A percentile compares a stretch with the other conserved stretches of the same genome.
These are phyloP conservation scores for Suillus placidus DNA, from an alignment of 768 basidiomycete genomes.

Conservation along the genomic window DNA sequence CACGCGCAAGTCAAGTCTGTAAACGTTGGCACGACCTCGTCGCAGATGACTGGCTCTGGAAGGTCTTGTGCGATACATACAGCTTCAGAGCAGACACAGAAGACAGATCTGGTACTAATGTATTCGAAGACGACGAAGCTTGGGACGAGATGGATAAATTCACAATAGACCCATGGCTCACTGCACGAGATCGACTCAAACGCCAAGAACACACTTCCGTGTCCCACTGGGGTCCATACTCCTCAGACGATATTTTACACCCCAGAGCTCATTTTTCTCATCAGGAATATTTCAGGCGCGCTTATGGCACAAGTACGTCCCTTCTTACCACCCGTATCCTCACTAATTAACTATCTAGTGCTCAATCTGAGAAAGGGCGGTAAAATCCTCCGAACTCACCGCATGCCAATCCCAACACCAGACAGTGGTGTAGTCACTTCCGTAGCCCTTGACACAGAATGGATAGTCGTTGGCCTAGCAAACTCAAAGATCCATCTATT, in stretches of 20 bases:
- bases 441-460: slow-evolving; percentile 78
- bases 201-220: slow-evolving; percentile 29
- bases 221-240: slow-evolving; percentile 27
- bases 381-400: slow-evolving; percentile 65
- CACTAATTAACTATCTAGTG: slow-evolving; percentile 44
- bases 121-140: slow-evolving; percentile 31
- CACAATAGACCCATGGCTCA: slow-evolving; percentile 46
- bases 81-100: slow-evolving; percentile 44
- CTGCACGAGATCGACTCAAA: slow-evolving; percentile 32
- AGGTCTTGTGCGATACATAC: slow-evolving; percentile 64
- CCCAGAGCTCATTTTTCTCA: slow-evolving; percentile 29
- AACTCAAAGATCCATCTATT: slow-evolving; percentile 87
- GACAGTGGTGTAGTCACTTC: slow-evolving; percentile 81
- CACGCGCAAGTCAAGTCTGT: slow-evolving; percentile 71
- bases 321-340: slow-evolving; percentile 10
- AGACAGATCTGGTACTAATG: slow-evolving; percentile 19
- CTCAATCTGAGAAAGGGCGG: slow-evolving; percentile 83
- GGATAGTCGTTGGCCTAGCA: slow-evolving; percentile 88
- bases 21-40: slow-evolving; percentile 70
- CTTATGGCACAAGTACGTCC: slow-evolving; percentile 68
- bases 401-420: slow-evolving; percentile 43
- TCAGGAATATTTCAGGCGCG: slow-evolving; percentile 54
- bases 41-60: slow-evolving; percentile 81
- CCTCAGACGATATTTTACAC: slow-evolving; percentile 11
- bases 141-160: slow-evolving; percentile 38